Evolutionary conservation across 148 eudicot genomes (phyloP), one percentile per base, ranked within the genome.

Genomic region (Rhododendron simsii): DNA sequence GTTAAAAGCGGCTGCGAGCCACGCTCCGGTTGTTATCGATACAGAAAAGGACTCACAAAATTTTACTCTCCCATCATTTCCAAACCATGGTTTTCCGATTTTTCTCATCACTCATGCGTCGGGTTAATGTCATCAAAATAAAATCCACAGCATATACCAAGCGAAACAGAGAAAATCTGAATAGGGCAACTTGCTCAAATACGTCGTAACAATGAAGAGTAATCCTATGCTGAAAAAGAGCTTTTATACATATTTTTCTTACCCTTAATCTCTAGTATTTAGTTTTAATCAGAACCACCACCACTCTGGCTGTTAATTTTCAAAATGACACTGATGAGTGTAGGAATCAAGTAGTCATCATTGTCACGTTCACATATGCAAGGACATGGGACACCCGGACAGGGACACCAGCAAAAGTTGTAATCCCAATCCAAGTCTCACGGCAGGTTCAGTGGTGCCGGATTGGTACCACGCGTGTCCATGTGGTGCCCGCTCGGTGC

Each of bases 401-500:
- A 50, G 78, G 73, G 35, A 75, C 84, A 86, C 57, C 77, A 65
- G 51, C 55, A 47, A 79, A 86, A 86, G 78, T 45, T 20, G 44
- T 0, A 44, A 21, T 41, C 26, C 80, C 45, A 10, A 44, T 45
- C 18, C 81, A 78, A 44, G 45, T 44, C 81, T 44, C 28, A 21
- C 12, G n/a, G 63, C 39, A 80, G 35, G 14, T 77, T 33, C 12
- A 20, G 6, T 50, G 47, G 47, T 41, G 7, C 1, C 7, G 0
- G 45, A 1, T 41, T 41, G 45, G 45, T 41, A 41, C 7, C 45
- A 41, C 7, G 8, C 6, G 44, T 39, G 44, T 0, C 44, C 44
- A 39, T 3, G 44, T 41, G 45, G 7, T 41, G 1, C 1, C 45
- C 1, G 7, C 45, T 41, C 45, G 44, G 7, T 1, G 7, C 44